These are phyloP conservation scores for Populus simonii DNA, from an alignment of 345 rosid species.

Conservation along the genomic window DNA sequence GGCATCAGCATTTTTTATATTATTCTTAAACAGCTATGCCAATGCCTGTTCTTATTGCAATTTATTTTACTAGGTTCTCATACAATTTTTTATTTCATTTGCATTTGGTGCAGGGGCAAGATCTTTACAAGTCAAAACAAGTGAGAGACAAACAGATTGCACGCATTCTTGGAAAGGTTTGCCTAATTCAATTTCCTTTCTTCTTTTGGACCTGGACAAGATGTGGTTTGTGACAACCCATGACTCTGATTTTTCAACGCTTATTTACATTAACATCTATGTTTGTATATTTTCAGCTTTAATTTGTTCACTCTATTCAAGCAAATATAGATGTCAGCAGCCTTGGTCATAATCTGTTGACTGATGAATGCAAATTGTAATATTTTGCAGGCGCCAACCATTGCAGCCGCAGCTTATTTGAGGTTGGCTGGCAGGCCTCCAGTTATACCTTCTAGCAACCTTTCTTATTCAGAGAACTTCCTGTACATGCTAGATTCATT, in stretches of 20 bases:
- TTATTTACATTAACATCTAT: background rate
- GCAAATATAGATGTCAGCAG: background rate
- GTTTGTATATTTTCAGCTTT: background rate
- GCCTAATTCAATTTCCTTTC: conserved; percentile 4
- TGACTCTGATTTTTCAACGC: background rate
- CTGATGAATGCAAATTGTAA: background rate
- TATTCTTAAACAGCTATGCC: background rate
- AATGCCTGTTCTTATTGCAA: background rate
- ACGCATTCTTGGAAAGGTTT: conserved; percentile 89
- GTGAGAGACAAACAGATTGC: conserved; percentile 93
- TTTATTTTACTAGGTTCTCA: background rate
- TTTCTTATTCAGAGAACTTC: conserved; percentile 92
- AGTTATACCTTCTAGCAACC: conserved; percentile 82
- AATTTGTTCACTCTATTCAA: background rate
- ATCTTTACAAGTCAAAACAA: conserved; percentile 76
- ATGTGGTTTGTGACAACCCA: background rate
- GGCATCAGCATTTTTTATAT: background rate
- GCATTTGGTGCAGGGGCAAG: conserved; percentile 55
- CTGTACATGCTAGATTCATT: conserved; percentile 92
- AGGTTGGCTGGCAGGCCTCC: conserved; percentile 98
- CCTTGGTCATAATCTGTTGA: background rate
- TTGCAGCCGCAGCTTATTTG: conserved; percentile 95
- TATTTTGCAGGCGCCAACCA: conserved; percentile 48
- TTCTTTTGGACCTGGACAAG: background rate
- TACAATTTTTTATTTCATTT: background rate